Percentiles rank a stretch among this genome's conserved stretches.
These are phyloP conservation scores for Plenodomus lindquistii DNA, from an alignment of 2,329 filamentous ascomycete genomes.

Conservation along the genomic window DNA sequence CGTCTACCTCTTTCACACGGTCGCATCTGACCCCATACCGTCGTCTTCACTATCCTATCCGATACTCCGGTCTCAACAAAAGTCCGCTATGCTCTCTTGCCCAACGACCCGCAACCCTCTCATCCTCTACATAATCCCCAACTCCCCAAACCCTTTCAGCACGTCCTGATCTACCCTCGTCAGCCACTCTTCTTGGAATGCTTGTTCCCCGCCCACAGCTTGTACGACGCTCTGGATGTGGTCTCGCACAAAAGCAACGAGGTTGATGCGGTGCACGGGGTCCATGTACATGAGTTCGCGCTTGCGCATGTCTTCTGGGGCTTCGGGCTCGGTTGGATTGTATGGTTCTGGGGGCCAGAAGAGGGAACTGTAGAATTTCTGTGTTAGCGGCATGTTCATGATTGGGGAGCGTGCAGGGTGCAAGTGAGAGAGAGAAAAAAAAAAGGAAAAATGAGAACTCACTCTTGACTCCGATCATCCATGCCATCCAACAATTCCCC, in stretches of 20 bases:
- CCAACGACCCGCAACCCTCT: too few relatives aligned
- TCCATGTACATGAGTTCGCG: constrained; percentile 62
- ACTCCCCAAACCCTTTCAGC: constrained; percentile 61
- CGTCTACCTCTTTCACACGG: too few relatives aligned
- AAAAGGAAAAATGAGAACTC: constrained; percentile 11
- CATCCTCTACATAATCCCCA: constrained; percentile 39
- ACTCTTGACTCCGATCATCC: constrained; percentile 49
- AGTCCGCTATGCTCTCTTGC: not conserved
- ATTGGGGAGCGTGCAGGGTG: not conserved
- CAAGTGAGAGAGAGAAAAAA: not conserved
- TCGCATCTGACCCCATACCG: too few relatives aligned
- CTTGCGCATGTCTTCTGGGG: constrained; percentile 51
- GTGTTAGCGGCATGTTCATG: not conserved
- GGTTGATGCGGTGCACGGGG: constrained; percentile 68
- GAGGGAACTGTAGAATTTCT: constrained; percentile 44
- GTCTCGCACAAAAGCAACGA: constrained; percentile 66
- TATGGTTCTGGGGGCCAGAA: constrained; percentile 45
- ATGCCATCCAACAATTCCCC: constrained; percentile 66
- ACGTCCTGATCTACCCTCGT: constrained; percentile 77
- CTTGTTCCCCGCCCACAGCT: constrained; percentile 64
- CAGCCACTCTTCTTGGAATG: constrained; percentile 70
- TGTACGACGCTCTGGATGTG: constrained; percentile 64
- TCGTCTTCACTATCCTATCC: too few relatives aligned
- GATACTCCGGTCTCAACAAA: too few relatives aligned
- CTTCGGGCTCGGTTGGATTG: constrained; percentile 39